A percentile compares a stretch with the other conserved stretches of the same genome.
phyloP scores from a whole-genome alignment of 768 basidiomycete species.

The Trametes coccinea region DNA sequence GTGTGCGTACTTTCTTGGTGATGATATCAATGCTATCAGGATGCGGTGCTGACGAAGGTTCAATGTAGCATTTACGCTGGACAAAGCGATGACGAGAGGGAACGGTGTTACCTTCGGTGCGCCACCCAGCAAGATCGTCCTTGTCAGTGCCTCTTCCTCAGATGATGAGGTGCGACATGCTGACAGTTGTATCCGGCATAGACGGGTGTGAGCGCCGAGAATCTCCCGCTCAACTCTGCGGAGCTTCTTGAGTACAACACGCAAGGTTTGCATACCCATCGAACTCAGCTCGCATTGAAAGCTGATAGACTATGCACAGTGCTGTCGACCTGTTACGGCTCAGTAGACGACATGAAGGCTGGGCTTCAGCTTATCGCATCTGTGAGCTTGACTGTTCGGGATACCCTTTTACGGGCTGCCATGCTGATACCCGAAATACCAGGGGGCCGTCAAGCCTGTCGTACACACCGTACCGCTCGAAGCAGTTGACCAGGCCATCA shows the following conservation, averaged over 20 bases:
- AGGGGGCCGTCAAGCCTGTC: background rate
- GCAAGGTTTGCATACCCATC: background rate
- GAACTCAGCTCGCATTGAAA: too few relatives aligned
- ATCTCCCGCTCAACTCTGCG: background rate
- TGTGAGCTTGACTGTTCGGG: background rate
- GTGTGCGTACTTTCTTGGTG: slow-evolving; percentile 14
- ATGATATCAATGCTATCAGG: background rate
- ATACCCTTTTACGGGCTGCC: background rate
- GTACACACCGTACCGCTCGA: background rate
- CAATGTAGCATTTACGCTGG: slow-evolving; percentile 3
- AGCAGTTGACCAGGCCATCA: background rate
- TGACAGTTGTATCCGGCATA: background rate
- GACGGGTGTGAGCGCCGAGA: background rate
- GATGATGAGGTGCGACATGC: background rate
- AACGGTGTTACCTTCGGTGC: background rate
- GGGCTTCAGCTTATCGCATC: background rate
- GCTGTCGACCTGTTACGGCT: background rate
- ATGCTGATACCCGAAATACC: background rate
- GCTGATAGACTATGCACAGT: background rate
- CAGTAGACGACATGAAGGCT: background rate
- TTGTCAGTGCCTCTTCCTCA: background rate
- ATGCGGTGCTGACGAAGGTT: background rate
- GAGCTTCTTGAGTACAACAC: background rate
- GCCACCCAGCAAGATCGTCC: background rate
- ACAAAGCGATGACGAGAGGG: background rate